These are phyloP conservation scores for Cynanchum wilfordii DNA, from an alignment of 257 asterid genomes.

Conservation along the genomic window DNA sequence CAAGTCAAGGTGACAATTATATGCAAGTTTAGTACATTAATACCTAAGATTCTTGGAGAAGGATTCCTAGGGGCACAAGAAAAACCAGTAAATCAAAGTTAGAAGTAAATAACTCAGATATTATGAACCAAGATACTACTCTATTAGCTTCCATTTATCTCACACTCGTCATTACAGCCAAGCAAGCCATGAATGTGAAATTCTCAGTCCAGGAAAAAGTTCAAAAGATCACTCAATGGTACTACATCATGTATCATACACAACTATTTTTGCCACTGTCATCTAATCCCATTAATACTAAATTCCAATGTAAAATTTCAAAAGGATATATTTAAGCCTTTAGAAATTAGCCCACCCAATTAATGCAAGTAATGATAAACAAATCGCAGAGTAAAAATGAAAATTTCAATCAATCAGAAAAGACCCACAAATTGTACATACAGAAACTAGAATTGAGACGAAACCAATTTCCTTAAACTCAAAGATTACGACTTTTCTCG, in stretches of 20 bases:
- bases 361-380: too few relatives aligned
- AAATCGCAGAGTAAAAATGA: too few relatives aligned
- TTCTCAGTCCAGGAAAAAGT: background rate
- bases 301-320: too few relatives aligned
- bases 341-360: background rate
- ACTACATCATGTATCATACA: background rate
- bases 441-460: background rate
- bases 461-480: background rate
- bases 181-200: background rate
- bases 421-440: background rate
- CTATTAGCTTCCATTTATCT: background rate
- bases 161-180: background rate
- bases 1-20: background rate
- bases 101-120: too few relatives aligned
- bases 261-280: background rate
- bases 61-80: background rate
- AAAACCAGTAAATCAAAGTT: background rate
- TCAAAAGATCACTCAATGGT: background rate
- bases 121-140: background rate
- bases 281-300: background rate
- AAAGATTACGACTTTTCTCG: background rate
- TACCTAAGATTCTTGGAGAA: background rate
- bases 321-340: background rate
- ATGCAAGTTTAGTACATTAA: background rate
- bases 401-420: background rate